Evolutionary conservation across 805 yeast species (phyloP).

Genomic region (Ogataea pilisensis): DNA sequence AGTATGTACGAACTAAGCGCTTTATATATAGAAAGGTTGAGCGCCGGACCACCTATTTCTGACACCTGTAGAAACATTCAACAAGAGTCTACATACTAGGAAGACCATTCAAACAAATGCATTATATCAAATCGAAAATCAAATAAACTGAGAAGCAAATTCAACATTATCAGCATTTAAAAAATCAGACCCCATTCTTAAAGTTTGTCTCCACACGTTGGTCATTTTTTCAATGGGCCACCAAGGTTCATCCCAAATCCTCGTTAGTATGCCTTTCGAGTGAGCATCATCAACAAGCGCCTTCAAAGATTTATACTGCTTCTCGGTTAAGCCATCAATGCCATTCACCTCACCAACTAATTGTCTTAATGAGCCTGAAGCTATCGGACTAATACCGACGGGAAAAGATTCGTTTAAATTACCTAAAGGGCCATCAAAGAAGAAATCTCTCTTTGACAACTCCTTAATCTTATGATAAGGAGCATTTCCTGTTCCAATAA

Average conservation of each 20-base stretch:
- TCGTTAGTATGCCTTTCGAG: constrained; percentile 42
- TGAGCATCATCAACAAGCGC: constrained; percentile 41
- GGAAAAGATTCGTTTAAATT: constrained; percentile 13
- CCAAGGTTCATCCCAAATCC: constrained; percentile 66
- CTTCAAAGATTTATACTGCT: constrained; percentile 29
- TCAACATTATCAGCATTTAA: constrained; percentile 58
- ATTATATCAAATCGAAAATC: too few species aligned
- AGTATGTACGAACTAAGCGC: too few species aligned
- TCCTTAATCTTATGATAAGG: constrained; percentile 38
- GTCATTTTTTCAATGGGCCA: constrained; percentile 52
- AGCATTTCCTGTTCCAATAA: constrained; percentile 60
- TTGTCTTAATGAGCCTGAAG: constrained; percentile 25
- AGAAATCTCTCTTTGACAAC: constrained; percentile 33
- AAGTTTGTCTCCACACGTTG: constrained; percentile 44
- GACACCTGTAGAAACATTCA: too few species aligned
- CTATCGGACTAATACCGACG: constrained; percentile 28
- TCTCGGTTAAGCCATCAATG: constrained; percentile 28
- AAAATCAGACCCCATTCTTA: constrained; percentile 46
- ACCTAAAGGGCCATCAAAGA: constrained; percentile 49
- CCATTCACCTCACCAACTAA: constrained; percentile 17
- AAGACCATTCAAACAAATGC: too few species aligned
- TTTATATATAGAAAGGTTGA: too few species aligned
- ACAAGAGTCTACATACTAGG: too few species aligned
- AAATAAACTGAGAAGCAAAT: constrained; percentile 7
- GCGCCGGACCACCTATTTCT: too few species aligned